Percentiles rank a stretch among this genome's conserved stretches.
Conservation (phyloP, 805 yeast genomes). For the Spathaspora arborariae region DNA sequence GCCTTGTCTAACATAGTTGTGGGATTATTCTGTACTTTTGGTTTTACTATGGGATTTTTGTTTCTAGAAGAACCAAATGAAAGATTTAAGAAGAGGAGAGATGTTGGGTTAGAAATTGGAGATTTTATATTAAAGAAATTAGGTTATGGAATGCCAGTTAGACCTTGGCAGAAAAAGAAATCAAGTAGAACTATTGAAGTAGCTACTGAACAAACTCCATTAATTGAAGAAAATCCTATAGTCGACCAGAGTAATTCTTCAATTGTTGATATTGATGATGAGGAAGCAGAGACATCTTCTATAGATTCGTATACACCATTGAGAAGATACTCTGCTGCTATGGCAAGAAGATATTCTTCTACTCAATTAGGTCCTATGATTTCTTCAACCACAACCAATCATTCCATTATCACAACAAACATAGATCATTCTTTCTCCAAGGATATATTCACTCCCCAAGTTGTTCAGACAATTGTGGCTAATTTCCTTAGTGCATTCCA, state of each 20-base stretch:
- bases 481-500: constrained; percentile 44
- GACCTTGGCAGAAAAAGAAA: constrained; percentile 2
- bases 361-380: constrained; percentile 7
- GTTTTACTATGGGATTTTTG: constrained; percentile 15
- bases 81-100: constrained; percentile 10
- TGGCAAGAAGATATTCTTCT: constrained; percentile 4
- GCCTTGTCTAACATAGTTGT: constrained; percentile 23
- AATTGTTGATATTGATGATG: background rate
- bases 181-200: background rate
- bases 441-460: constrained; percentile 20
- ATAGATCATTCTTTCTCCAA: constrained; percentile 13
- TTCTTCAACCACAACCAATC: constrained; percentile 5
- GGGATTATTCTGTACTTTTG: constrained; percentile 11
- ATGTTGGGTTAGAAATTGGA: constrained; percentile 14
- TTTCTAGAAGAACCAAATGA: constrained; percentile 22
- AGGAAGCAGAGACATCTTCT: background rate
- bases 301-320: background rate
- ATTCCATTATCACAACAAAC: constrained; percentile 6
- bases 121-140: constrained; percentile 1
- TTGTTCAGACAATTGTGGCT: constrained; percentile 26
- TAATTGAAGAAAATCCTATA: background rate
- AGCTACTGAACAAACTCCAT: constrained; percentile 1
- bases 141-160: background rate
- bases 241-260: background rate
- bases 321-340: background rate